These are phyloP conservation scores for Colletotrichum theobromicola DNA, from an alignment of 2,329 filamentous ascomycete species.

Conservation along the genomic window DNA sequence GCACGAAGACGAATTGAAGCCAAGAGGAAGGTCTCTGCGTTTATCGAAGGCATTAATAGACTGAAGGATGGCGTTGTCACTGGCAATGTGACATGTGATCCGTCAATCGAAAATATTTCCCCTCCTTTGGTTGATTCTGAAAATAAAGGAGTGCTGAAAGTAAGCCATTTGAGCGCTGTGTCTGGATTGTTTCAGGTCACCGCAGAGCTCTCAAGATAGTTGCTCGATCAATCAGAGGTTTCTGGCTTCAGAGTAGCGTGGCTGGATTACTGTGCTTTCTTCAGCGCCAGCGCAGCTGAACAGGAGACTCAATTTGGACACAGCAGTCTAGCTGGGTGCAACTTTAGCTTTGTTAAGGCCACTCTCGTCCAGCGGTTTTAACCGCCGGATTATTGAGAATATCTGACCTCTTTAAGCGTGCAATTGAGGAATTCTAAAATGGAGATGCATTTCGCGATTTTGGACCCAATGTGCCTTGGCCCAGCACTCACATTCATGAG, in stretches of 20 bases:
- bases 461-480: constrained; percentile 33
- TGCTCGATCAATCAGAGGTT: constrained; percentile 49
- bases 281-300: constrained; percentile 51
- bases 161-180: constrained; percentile 62
- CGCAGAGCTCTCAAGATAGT: constrained; percentile 56
- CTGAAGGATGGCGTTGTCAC: constrained; percentile 66
- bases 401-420: constrained; percentile 50
- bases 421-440: constrained; percentile 59
- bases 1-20: constrained; percentile 59
- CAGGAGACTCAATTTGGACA: constrained; percentile 59
- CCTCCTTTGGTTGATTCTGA: constrained; percentile 57
- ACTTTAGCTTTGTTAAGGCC: constrained; percentile 56
- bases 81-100: constrained; percentile 57
- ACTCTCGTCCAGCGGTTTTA: constrained; percentile 63
- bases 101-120: constrained; percentile 51
- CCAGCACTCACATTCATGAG: constrained; percentile 42
- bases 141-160: constrained; percentile 54
- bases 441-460: constrained; percentile 46
- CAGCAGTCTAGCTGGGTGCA: constrained; percentile 46
- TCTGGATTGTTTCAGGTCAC: constrained; percentile 65
- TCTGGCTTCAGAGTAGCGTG: constrained; percentile 57
- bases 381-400: constrained; percentile 49
- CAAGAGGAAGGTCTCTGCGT: constrained; percentile 51
- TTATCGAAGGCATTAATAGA: constrained; percentile 54
- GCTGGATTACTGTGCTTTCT: constrained; percentile 67